Conservation (phyloP, 2,329 filamentous ascomycete genomes). For the Cercospora citrullina region DNA sequence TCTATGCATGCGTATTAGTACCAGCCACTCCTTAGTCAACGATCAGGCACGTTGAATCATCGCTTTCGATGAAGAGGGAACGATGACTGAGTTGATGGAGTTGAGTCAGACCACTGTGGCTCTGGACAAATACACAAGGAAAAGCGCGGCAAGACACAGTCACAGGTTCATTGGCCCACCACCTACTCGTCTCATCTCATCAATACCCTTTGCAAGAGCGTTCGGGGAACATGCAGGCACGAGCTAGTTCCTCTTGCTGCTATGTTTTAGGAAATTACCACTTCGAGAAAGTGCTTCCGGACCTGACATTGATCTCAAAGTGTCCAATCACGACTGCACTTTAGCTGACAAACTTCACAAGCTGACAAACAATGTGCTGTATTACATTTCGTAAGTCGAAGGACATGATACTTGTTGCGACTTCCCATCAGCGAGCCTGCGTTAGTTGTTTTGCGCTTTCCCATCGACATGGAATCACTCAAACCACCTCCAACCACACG, state of each 20-base stretch:
- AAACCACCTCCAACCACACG: constrained; percentile 21
- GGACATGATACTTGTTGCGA: not conserved
- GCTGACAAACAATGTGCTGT: not conserved
- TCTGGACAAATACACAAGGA: not conserved
- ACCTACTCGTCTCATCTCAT: too few species aligned
- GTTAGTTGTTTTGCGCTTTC: not conserved
- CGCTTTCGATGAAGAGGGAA: not conserved
- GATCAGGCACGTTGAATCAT: not conserved
- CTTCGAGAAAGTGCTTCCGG: not conserved
- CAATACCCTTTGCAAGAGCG: not conserved
- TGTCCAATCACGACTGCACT: not conserved
- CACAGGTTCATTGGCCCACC: not conserved
- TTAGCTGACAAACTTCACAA: not conserved
- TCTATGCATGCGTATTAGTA: not conserved
- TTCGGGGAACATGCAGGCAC: not conserved
- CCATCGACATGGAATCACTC: not conserved
- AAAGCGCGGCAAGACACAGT: not conserved
- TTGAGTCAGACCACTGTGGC: not conserved
- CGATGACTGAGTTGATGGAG: too few species aligned
- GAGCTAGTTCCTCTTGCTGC: not conserved
- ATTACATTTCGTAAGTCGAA: not conserved
- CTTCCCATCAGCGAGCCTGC: too few species aligned
- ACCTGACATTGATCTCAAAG: not conserved
- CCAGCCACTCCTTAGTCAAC: not conserved
- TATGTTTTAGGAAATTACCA: not conserved